Percentiles rank a stretch among this genome's conserved stretches.
These are phyloP conservation scores for Pistacia integerrima DNA, from an alignment of 345 rosid species.

Conservation along the genomic window DNA sequence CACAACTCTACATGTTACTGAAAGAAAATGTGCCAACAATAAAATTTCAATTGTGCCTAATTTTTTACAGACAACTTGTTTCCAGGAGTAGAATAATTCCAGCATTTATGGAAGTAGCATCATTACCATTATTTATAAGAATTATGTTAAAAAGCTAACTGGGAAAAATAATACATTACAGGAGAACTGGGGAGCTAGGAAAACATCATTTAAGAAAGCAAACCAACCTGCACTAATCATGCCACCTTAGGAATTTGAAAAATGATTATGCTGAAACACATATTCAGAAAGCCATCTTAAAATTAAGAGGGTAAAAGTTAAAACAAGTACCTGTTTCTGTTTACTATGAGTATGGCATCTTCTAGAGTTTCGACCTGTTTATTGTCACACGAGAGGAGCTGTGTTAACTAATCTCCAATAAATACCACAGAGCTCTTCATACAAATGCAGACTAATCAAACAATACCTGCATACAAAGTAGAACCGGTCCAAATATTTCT, in stretches of 20 bases:
- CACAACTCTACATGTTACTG: not conserved
- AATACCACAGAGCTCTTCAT: not conserved
- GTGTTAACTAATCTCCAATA: slow-evolving; percentile 16
- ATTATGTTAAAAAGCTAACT: not conserved
- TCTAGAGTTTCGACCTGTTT: slow-evolving; percentile 44
- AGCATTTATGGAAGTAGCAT: not conserved
- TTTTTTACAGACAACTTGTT: not conserved
- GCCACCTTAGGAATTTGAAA: not conserved
- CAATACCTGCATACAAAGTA: slow-evolving; percentile 49
- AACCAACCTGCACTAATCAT: slow-evolving; percentile 14
- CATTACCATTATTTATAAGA: not conserved
- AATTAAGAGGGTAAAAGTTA: slow-evolving; percentile 10
- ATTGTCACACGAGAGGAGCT: slow-evolving; percentile 13
- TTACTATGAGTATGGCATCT: slow-evolving; percentile 43
- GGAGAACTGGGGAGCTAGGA: not conserved
- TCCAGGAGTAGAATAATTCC: slow-evolving; percentile 3
- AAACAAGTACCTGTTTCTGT: slow-evolving; percentile 36
- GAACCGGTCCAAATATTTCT: slow-evolving; percentile 49
- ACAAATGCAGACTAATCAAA: slow-evolving; percentile 11
- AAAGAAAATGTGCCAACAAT: slow-evolving; percentile 1
- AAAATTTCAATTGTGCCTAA: not conserved
- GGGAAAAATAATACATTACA: not conserved
- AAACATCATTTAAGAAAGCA: not conserved
- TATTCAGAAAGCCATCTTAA: slow-evolving; percentile 11
- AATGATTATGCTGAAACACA: not conserved